phyloP scores from a whole-genome alignment of 176 grass and related monocot species.

The Alloteropsis semialata region DNA sequence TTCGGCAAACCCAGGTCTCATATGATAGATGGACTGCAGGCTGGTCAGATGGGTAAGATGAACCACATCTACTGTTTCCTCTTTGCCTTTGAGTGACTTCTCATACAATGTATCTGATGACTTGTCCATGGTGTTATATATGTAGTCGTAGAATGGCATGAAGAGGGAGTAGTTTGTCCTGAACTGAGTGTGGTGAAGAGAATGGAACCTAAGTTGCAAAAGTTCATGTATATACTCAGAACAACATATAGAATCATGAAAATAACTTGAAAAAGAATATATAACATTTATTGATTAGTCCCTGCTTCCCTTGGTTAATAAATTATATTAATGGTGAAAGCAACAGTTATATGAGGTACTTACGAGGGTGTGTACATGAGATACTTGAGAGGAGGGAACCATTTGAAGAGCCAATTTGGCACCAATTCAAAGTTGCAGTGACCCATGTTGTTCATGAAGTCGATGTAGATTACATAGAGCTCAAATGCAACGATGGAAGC shows the following conservation, averaged over 20 bases:
- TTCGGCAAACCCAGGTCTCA: conserved; percentile 70
- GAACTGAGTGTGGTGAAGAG: conserved; percentile 93
- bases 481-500: conserved; percentile 38
- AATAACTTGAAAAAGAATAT: not conserved
- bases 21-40: conserved; percentile 69
- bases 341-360: conserved; percentile 24
- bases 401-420: conserved; percentile 63
- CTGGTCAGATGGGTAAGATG: conserved; percentile 79
- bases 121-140: conserved; percentile 81
- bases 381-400: conserved; percentile 84
- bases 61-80: conserved; percentile 55
- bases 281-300: not conserved
- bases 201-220: conserved; percentile 63
- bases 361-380: conserved; percentile 98
- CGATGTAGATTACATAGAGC: conserved; percentile 59
- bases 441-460: conserved; percentile 98
- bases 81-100: conserved; percentile 56
- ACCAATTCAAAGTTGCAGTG: conserved; percentile 94
- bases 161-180: conserved; percentile 87
- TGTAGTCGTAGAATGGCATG: conserved; percentile 97
- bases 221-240: not conserved
- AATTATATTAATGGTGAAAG: not conserved
- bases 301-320: not conserved
- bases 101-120: conserved; percentile 64
- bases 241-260: not conserved